Evolutionary conservation across 768 basidiomycete genomes (phyloP).

Genomic region (Multifurca ochricompacta): DNA sequence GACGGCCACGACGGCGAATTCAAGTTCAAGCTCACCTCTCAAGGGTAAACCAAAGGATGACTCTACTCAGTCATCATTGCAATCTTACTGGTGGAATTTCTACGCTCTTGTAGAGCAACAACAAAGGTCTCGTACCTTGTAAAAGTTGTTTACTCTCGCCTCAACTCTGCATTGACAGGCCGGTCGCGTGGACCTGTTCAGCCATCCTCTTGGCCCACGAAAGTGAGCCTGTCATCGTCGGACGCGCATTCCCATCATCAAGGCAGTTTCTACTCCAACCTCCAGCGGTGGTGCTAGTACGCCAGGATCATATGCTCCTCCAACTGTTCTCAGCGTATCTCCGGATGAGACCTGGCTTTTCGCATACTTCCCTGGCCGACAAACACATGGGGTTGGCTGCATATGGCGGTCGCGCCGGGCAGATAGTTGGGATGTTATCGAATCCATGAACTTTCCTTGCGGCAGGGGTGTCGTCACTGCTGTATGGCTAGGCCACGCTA

Average conservation of each 20-base stretch:
- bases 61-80: background rate
- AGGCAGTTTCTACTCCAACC: slow-evolving; percentile 54
- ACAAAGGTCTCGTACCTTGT: background rate
- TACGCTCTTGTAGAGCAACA: slow-evolving; percentile 10
- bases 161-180: slow-evolving; percentile 34
- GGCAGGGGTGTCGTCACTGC: slow-evolving; percentile 54
- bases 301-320: slow-evolving; percentile 47
- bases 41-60: slow-evolving; percentile 17
- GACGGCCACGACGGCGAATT: slow-evolving; percentile 5
- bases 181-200: slow-evolving; percentile 61
- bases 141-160: background rate
- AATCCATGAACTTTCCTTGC: slow-evolving; percentile 45
- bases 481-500: slow-evolving; percentile 49
- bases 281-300: slow-evolving; percentile 42
- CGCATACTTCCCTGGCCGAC: slow-evolving; percentile 62
- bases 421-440: slow-evolving; percentile 53
- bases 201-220: slow-evolving; percentile 64
- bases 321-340: slow-evolving; percentile 53
- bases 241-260: slow-evolving; percentile 61
- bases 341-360: slow-evolving; percentile 59
- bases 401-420: slow-evolving; percentile 57
- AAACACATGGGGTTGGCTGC: slow-evolving; percentile 51
- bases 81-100: slow-evolving; percentile 17
- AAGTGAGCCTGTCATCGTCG: slow-evolving; percentile 49
- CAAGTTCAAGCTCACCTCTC: slow-evolving; percentile 2